phyloP scores from a whole-genome alignment of 2,329 filamentous ascomycete genomes.

The Fusarium sp. region DNA sequence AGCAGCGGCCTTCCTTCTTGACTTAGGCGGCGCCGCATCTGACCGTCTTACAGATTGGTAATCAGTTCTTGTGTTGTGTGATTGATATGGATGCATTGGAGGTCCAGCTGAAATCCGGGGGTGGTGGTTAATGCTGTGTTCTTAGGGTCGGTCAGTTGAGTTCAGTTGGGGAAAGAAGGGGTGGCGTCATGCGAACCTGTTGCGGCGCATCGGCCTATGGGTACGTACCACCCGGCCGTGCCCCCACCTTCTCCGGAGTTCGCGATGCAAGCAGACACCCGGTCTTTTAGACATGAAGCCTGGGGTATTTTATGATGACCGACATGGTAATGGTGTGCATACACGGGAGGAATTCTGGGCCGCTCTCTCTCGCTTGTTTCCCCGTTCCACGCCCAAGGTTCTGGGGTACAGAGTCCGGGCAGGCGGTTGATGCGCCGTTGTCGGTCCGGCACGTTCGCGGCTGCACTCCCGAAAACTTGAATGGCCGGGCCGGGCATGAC shows the following conservation, averaged over 20 bases:
- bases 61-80: conserved; percentile 28
- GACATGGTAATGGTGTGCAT: not conserved
- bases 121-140: not conserved
- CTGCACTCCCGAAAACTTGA: not conserved
- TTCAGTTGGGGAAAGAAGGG: conserved; percentile 2
- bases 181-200: conserved; percentile 26
- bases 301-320: not conserved
- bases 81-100: conserved; percentile 22
- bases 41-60: conserved; percentile 34
- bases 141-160: not conserved
- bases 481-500: not conserved
- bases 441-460: not conserved
- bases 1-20: conserved; percentile 11
- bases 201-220: not conserved
- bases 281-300: not conserved
- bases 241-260: conserved; percentile 21
- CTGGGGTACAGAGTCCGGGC: not conserved
- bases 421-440: not conserved
- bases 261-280: not conserved
- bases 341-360: not conserved
- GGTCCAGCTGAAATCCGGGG: conserved; percentile 26
- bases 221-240: conserved; percentile 7
- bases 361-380: not conserved
- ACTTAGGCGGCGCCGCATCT: conserved; percentile 9
- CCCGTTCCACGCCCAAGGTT: not conserved